Percentiles rank a stretch among this genome's conserved stretches.
These are phyloP conservation scores for Termitomyces sp. DNA, from an alignment of 768 basidiomycete genomes.

Conservation along the genomic window DNA sequence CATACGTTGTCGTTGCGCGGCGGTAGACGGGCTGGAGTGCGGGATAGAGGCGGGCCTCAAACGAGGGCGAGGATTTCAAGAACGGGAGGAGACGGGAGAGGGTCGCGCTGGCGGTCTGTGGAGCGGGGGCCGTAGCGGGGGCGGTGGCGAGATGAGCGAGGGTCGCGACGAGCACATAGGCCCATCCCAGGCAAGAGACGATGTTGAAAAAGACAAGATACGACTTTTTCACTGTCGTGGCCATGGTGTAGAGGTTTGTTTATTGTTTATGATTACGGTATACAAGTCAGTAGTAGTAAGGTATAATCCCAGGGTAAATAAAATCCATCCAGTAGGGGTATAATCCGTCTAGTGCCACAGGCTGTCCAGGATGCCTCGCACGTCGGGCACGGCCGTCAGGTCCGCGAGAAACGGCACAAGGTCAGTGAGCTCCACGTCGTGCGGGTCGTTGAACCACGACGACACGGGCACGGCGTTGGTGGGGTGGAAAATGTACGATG, in stretches of 20 bases:
- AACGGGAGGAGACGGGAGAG: too few relatives aligned
- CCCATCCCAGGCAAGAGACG: conserved; percentile 72
- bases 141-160: conserved; percentile 30
- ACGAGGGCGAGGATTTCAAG: too few relatives aligned
- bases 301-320: too few relatives aligned
- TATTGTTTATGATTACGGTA: too few relatives aligned
- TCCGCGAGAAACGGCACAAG: conserved; percentile 92
- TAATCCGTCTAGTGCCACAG: too few relatives aligned
- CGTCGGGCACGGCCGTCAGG: conserved; percentile 77
- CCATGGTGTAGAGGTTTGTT: not conserved
- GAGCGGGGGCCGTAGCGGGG: conserved; percentile 28
- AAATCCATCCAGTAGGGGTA: too few relatives aligned
- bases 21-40: conserved; percentile 37
- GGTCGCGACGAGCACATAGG: conserved; percentile 60
- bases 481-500: conserved; percentile 98
- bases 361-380: conserved; percentile 66
- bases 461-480: conserved; percentile 99
- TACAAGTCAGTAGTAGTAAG: too few relatives aligned
- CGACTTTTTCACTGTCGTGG: not conserved
- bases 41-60: too few relatives aligned
- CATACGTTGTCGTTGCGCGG: conserved; percentile 52
- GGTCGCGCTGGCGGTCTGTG: too few relatives aligned
- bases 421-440: conserved; percentile 95
- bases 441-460: conserved; percentile 99
- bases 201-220: conserved; percentile 82